phyloP scores from a whole-genome alignment of 164 flowering plant species.

The Magnolia officinalis region DNA sequence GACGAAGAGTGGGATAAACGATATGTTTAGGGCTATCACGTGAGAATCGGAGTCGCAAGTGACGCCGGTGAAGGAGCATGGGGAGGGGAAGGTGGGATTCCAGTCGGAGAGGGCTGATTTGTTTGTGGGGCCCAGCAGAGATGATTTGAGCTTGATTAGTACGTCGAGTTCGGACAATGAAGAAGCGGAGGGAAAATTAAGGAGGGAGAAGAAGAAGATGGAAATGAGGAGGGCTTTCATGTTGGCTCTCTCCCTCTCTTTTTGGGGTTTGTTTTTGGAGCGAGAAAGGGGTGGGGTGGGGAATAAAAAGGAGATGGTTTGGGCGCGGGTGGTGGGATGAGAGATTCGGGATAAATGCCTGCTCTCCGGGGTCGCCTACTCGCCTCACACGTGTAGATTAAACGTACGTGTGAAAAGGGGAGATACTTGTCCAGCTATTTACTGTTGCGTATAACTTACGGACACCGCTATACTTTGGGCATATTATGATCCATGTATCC shows the following conservation, averaged over 20 bases:
- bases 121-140: slow-evolving; percentile 36
- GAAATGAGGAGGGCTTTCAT: neutral
- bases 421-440: no score
- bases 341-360: no score
- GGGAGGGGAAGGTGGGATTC: slow-evolving; percentile 30
- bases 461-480: no score
- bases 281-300: no score
- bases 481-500: no score
- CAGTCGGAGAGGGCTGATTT: slow-evolving; percentile 58
- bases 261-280: no score
- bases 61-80: slow-evolving; percentile 75
- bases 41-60: slow-evolving; percentile 45
- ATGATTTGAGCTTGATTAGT: slow-evolving; percentile 51
- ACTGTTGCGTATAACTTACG: no score
- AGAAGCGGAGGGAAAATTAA: neutral
- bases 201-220: slow-evolving; percentile 1
- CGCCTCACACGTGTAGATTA: no score
- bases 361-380: no score
- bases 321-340: no score
- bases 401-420: no score
- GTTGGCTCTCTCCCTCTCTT: neutral
- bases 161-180: slow-evolving; percentile 36
- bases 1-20: slow-evolving; percentile 47
- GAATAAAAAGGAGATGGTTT: no score
- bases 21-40: slow-evolving; percentile 56